A percentile compares a stretch with the other conserved stretches of the same genome.
These are phyloP conservation scores for Ophiocordyceps unilateralis DNA, from an alignment of 2,329 filamentous ascomycete species.

Conservation along the genomic window DNA sequence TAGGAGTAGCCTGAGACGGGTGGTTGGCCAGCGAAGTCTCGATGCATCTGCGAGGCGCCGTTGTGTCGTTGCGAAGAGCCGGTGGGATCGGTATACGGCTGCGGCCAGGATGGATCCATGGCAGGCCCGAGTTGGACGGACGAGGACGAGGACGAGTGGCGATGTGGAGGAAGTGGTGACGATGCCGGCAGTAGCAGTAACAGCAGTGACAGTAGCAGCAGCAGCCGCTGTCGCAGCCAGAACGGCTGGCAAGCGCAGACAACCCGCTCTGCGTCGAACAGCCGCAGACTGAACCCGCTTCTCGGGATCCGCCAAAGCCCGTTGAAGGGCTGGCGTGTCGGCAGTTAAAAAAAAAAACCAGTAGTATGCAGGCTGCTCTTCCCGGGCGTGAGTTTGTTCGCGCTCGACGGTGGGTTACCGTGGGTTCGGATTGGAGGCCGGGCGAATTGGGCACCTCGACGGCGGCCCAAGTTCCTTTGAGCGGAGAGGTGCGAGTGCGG, in stretches of 20 bases:
- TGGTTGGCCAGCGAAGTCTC: conserved; percentile 25
- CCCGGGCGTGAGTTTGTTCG: neutral
- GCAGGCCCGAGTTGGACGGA: conserved; percentile 1
- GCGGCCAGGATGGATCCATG: conserved; percentile 47
- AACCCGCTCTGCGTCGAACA: neutral
- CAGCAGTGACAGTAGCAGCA: conserved; percentile 4
- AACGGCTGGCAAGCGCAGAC: neutral
- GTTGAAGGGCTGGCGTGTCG: no score
- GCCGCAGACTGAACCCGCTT: no score
- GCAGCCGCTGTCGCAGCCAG: neutral
- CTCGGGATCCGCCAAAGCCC: no score
- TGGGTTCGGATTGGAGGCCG: neutral
- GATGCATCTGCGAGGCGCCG: conserved; percentile 26
- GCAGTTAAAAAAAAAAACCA: neutral
- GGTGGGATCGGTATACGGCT: conserved; percentile 48
- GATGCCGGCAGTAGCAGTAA: neutral
- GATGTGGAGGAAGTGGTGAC: neutral
- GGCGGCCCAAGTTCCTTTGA: conserved; percentile 6
- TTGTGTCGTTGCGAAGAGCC: conserved; percentile 49
- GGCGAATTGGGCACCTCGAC: conserved; percentile 7
- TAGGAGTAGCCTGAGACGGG: conserved; percentile 24
- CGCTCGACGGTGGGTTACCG: neutral
- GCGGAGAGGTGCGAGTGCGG: conserved; percentile 3
- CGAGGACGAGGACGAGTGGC: neutral
- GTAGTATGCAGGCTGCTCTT: neutral